These are phyloP conservation scores for Dalbergia oliveri DNA, from an alignment of 306 rosid genomes.

Conservation along the genomic window DNA sequence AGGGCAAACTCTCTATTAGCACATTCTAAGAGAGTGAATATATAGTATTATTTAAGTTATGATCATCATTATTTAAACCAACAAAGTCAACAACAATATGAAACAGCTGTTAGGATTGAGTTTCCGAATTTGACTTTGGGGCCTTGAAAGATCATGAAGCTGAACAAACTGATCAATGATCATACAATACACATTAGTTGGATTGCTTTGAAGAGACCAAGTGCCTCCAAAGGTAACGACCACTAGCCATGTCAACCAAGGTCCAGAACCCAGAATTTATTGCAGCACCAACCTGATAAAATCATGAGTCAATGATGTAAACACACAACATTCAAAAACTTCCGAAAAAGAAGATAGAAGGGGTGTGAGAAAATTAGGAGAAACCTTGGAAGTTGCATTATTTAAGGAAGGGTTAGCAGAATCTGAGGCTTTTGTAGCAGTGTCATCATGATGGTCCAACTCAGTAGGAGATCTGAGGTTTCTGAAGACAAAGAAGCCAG, in stretches of 20 bases:
- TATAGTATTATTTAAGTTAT: not conserved
- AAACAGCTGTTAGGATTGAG: not conserved
- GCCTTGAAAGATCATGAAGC: constrained; percentile 5
- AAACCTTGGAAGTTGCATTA: constrained; percentile 31
- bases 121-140: constrained; percentile 35
- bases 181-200: not conserved
- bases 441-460: not conserved
- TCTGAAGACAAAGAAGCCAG: constrained; percentile 79
- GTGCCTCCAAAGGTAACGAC: constrained; percentile 91
- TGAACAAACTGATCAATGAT: constrained; percentile 30
- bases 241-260: constrained; percentile 84
- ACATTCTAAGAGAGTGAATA: not conserved
- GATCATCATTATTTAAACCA: not conserved
- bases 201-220: constrained; percentile 57
- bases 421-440: constrained; percentile 29
- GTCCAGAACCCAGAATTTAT: constrained; percentile 83
- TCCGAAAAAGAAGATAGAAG: not conserved
- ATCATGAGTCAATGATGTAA: not conserved
- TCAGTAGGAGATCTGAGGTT: constrained; percentile 69
- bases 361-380: not conserved
- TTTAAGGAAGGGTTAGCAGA: constrained; percentile 43
- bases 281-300: constrained; percentile 64
- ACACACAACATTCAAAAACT: constrained; percentile 11
- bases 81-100: not conserved
- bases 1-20: not conserved